A percentile compares a stretch with the other conserved stretches of the same genome.
Conservation (phyloP, 306 rosid species). For the Quercus gilva region DNA sequence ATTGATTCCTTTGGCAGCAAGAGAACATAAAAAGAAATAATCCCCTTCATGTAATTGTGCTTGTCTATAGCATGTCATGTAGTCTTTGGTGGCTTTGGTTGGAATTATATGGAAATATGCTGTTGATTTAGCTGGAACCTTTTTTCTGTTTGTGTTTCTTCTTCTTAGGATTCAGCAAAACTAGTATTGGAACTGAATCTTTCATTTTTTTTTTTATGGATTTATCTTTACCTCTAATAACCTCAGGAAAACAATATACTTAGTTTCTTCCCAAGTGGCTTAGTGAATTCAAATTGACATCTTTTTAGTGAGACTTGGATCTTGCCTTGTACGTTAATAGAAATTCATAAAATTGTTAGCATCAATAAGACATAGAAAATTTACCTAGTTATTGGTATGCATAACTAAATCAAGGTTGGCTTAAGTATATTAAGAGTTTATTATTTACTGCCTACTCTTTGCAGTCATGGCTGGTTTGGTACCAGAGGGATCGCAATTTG, state of each 20-base stretch:
- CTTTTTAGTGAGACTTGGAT: background rate
- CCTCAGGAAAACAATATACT: background rate
- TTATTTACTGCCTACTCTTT: background rate
- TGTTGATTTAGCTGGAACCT: background rate
- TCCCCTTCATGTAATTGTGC: background rate
- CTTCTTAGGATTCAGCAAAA: background rate
- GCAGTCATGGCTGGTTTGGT: constrained; percentile 55
- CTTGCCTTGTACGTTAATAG: background rate
- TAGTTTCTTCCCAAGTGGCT: background rate
- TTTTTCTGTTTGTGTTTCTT: background rate
- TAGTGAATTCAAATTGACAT: background rate
- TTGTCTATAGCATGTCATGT: background rate
- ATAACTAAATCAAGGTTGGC: background rate
- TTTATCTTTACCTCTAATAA: background rate
- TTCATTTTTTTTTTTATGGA: background rate
- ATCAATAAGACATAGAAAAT: background rate
- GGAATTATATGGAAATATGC: background rate
- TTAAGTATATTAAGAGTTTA: background rate
- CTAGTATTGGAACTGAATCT: too few relatives aligned
- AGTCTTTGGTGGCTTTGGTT: background rate
- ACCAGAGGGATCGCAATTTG: constrained; percentile 65
- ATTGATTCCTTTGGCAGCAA: background rate
- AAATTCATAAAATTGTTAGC: background rate
- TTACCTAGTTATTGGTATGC: background rate
- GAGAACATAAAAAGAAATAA: background rate